A percentile compares a stretch with the other conserved stretches of the same genome.
Evolutionary conservation across 2,329 filamentous ascomycete genomes (phyloP).

Genomic region (Paramyrothecium roridum): DNA sequence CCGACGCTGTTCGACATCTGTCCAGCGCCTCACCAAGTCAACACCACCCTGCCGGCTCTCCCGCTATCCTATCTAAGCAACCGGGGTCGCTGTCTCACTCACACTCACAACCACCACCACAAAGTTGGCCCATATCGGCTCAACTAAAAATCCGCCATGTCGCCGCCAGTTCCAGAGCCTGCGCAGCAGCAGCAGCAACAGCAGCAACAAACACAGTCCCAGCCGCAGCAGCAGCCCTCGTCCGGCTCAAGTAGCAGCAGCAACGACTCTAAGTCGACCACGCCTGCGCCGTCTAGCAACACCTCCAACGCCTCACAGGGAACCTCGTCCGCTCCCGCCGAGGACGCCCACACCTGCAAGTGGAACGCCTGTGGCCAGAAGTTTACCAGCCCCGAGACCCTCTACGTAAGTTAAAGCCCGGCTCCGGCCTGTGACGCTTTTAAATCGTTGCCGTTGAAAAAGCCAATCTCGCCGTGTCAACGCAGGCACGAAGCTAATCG

Average conservation of each 20-base stretch:
- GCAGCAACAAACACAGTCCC: constrained; percentile 6
- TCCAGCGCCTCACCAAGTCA: not conserved
- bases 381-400: constrained; percentile 53
- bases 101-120: constrained; percentile 4
- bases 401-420: constrained; percentile 51
- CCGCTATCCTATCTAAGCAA: not conserved
- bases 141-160: constrained; percentile 20
- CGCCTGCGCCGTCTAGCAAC: constrained; percentile 48
- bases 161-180: constrained; percentile 24
- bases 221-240: constrained; percentile 12
- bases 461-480: not conserved
- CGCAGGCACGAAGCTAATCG: not conserved
- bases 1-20: too few species aligned
- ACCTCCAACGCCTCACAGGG: constrained; percentile 43
- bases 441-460: not conserved
- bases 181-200: constrained; percentile 17
- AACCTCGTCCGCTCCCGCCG: constrained; percentile 32
- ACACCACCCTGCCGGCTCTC: not conserved
- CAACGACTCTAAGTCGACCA: constrained; percentile 49
- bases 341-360: constrained; percentile 58
- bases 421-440: not conserved
- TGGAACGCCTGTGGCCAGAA: constrained; percentile 59
- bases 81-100: not conserved
- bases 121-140: constrained; percentile 9
- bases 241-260: constrained; percentile 35